These are phyloP conservation scores for Eucalyptus shirleyi DNA, from an alignment of 345 rosid genomes.

Conservation along the genomic window DNA sequence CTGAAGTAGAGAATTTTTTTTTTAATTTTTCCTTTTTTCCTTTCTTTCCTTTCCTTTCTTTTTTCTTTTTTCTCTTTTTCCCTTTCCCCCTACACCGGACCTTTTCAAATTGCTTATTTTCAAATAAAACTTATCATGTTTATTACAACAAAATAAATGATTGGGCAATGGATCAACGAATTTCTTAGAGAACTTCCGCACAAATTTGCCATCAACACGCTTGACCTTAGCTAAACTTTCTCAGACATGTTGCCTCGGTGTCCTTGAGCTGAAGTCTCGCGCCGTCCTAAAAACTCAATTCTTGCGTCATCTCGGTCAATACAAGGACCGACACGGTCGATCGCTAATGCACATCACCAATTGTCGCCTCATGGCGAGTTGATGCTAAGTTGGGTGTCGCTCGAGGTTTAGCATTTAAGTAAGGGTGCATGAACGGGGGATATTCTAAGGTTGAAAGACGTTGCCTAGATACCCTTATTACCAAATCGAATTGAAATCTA, in stretches of 20 bases:
- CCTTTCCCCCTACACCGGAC: not conserved
- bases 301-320: not conserved
- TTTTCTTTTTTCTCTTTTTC: too few species aligned
- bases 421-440: not conserved
- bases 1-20: too few species aligned
- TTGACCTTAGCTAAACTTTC: not conserved
- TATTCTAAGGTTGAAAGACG: not conserved
- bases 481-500: not conserved
- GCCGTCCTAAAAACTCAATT: not conserved
- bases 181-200: not conserved
- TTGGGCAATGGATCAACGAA: not conserved
- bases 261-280: not conserved
- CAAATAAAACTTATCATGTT: not conserved
- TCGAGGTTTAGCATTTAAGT: not conserved
- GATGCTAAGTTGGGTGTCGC: not conserved
- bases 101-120: not conserved
- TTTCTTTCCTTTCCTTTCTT: not conserved
- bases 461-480: not conserved
- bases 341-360: not conserved
- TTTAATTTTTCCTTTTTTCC: fast-evolving
- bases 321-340: not conserved
- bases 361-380: not conserved
- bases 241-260: not conserved
- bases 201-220: not conserved
- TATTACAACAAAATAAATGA: not conserved